Evolutionary conservation across 208 protist species (phyloP), one percentile per base, ranked within the genome.

Genomic region (Leishmania aethiopica): DNA sequence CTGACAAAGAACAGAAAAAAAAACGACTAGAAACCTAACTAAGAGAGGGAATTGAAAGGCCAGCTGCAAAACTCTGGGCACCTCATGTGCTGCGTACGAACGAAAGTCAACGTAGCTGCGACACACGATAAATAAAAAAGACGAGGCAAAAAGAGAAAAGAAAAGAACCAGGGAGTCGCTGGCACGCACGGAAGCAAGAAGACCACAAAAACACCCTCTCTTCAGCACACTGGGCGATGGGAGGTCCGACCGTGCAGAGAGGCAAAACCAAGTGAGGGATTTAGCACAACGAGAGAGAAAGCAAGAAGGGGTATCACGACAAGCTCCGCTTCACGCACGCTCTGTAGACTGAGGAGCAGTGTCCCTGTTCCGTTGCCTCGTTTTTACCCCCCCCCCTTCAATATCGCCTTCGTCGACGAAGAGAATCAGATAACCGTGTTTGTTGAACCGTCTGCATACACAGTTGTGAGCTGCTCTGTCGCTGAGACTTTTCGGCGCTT

Each of bases 101-200:
- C 45, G 8, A 8, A 86, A 28, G 71, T 66, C 45, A 88, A 25
- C 42, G 80, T 6, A 28, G 55, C 55, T 59, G 25, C 22, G 55
- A 15, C 55, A n/a, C 55, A 25, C 55, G 55, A 25, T 59, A 10
- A 25, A n/a, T 25, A 15, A 59, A 59, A n/a, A 59, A 59, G 22
- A 25, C 22, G 22, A 8, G 22, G 55, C 55, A 59, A 59, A 7
- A 45, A 0, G 42, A 45, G 7, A 45, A 45, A 25, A 59, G 0
- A 59, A 57, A 57, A 49, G 45, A 49, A 8, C 10, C 45, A 49
- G 45, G 8, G 45, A 10, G 45, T 49, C 45, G 45, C 6, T 11
- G 45, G 45, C 7, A 49, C 10, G 45, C 45, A 49, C 7, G 45
- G 0, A 11, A 49, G 45, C 7, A 59, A 19, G 13, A 59, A 17